Conservation (phyloP, 352 stramenopile species). For the Phytophthora crassamura region DNA sequence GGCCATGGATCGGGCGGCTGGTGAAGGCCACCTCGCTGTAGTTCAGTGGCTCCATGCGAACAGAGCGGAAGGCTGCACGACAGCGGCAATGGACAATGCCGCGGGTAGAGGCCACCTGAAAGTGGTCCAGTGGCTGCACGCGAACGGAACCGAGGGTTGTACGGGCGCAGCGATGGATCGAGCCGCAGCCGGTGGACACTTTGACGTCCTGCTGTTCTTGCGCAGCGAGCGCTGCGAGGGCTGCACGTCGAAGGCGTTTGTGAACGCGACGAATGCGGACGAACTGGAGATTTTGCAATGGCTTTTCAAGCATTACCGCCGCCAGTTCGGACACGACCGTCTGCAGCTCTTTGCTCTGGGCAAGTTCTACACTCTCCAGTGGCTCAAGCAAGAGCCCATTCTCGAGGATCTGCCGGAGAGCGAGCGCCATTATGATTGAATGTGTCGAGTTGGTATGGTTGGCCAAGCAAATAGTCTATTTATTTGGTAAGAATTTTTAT, state of each 20-base stretch:
- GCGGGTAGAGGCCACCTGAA: slow-evolving; percentile 34
- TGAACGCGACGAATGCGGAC: slow-evolving; percentile 41
- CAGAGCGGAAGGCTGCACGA: slow-evolving; percentile 35
- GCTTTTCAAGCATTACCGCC: slow-evolving; percentile 40
- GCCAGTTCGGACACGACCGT: slow-evolving; percentile 40
- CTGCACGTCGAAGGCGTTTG: slow-evolving; percentile 40
- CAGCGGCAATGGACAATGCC: slow-evolving; percentile 36
- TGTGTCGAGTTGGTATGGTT: slow-evolving; percentile 24
- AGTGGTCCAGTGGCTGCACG: slow-evolving; percentile 41
- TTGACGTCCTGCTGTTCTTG: slow-evolving; percentile 50
- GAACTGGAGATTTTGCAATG: slow-evolving; percentile 50
- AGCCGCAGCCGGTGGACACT: slow-evolving; percentile 42
- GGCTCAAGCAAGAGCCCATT: slow-evolving; percentile 41
- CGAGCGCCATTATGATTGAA: slow-evolving; percentile 33
- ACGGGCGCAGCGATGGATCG: slow-evolving; percentile 41
- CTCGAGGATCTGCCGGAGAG: slow-evolving; percentile 36
- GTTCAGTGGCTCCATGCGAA: slow-evolving; percentile 38
- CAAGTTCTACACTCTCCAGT: slow-evolving; percentile 49
- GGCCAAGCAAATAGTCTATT: slow-evolving; percentile 36
- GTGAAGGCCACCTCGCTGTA: slow-evolving; percentile 32
- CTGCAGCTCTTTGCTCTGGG: slow-evolving; percentile 42
- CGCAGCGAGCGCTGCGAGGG: slow-evolving; percentile 30
- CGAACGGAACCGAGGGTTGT: slow-evolving; percentile 38
- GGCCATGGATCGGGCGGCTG: slow-evolving; percentile 39
- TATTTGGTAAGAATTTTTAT: slow-evolving; percentile 37